phyloP scores from a whole-genome alignment of 805 yeast genomes.

The Kodamaea sagamina region DNA sequence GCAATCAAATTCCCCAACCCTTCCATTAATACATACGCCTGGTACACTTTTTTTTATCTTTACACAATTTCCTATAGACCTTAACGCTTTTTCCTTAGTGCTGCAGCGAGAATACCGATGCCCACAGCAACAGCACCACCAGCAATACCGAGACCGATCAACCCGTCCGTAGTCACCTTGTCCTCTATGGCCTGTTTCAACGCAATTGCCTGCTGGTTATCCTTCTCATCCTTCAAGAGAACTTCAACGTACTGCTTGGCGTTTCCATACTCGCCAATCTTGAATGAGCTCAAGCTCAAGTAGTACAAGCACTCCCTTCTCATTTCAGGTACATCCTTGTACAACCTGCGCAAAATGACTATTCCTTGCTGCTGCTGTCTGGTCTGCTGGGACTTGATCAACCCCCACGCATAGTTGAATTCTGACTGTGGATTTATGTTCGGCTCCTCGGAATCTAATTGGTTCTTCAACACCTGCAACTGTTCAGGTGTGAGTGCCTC shows the following conservation, averaged over 20 bases:
- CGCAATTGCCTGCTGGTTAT: constrained; percentile 71
- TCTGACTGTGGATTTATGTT: constrained; percentile 77
- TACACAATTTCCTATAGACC: neutral
- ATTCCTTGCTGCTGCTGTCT: constrained; percentile 79
- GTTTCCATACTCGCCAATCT: constrained; percentile 82
- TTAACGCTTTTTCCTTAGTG: constrained; percentile 23
- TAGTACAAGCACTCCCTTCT: constrained; percentile 90
- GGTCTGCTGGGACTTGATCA: constrained; percentile 66
- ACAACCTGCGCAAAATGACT: constrained; percentile 65
- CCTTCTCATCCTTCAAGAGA: constrained; percentile 77
- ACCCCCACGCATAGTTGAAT: constrained; percentile 96
- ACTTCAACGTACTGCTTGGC: constrained; percentile 85
- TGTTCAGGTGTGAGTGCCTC: constrained; percentile 71
- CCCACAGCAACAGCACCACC: constrained; percentile 87
- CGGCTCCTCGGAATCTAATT: constrained; percentile 79
- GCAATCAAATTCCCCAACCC: constrained; percentile 12
- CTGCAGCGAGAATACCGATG: constrained; percentile 56
- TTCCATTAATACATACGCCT: neutral
- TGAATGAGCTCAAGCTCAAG: constrained; percentile 82
- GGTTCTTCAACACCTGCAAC: constrained; percentile 71
- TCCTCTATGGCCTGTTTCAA: constrained; percentile 79
- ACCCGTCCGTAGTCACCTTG: constrained; percentile 81
- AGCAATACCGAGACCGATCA: constrained; percentile 83
- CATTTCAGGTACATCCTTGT: constrained; percentile 75
- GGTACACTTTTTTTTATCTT: neutral